Base-by-base conservation (phyloP, 768 basidiomycete species). In the Rhizopogon vulgaris region DNA sequence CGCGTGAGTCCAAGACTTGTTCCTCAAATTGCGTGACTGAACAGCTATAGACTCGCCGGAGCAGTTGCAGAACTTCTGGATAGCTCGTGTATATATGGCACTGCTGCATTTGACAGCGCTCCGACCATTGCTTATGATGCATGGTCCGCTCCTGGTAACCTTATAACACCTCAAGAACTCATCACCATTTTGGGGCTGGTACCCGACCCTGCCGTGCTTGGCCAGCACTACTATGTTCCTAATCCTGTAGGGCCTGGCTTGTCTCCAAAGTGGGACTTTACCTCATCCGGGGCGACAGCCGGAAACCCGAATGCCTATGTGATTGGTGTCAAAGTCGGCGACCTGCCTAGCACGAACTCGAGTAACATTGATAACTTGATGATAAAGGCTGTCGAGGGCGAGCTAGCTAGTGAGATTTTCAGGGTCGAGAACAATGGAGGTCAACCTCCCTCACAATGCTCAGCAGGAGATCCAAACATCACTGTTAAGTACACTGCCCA, bases 181-280 rank as follows among this genome's bases (percentile, higher is more conserved):
- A 58, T 60, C 24, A 14, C 42, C 6, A 40, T n/a, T 38, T 42
- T 56, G 32, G 59, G 41, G 51, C 53, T 50, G 14, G 6, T 45
- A 41, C 53, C 40, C 8, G 25, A 56, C 11, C 48, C 60, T 15
- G 6, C 60, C 38, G 61, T 72, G 38, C 69, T 77, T 30, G 76
- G 76, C 12, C 72, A 79, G 53, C 82, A 86, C 57, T 84, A 77
- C 70, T 87, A 82, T 63, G 69, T 80, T 34, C 61, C 69, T 1
- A 77, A 78, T 61, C 68, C 76, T 4, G 57, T 70, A 49, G 75
- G 73, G 4, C 62, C 63, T 3, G 76, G 75, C 14, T 67, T 69
- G 51, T 61, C 62, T 38, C 80, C 84, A 1, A 72, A 76, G 56
- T 80, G 81, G 75, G 84, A 84, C 63, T 79, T 80, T 66, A 73